Evolutionary conservation across 1,284 basidiomycete species (phyloP).

Genomic region (Fistulina hepatica): DNA sequence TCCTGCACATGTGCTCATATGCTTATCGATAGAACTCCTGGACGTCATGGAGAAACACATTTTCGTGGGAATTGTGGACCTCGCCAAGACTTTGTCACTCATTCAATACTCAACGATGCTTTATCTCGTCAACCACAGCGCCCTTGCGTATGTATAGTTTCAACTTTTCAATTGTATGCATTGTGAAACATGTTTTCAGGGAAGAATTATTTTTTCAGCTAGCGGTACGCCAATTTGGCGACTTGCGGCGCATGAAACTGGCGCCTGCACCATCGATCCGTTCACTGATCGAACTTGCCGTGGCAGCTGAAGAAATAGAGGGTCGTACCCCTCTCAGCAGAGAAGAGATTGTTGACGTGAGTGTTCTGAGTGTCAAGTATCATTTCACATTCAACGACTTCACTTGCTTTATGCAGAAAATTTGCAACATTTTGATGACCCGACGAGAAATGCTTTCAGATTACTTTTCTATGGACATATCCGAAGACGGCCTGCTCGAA

Average conservation of each 20-base stretch:
- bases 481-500: slow-evolving; percentile 52
- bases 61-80: slow-evolving; percentile 90
- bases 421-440: slow-evolving; percentile 42
- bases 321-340: slow-evolving; percentile 40
- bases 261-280: slow-evolving; percentile 73
- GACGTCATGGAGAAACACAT: slow-evolving; percentile 83
- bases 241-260: slow-evolving; percentile 64
- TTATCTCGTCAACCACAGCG: slow-evolving; percentile 80
- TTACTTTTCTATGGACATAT: slow-evolving; percentile 79
- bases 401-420: slow-evolving; percentile 33
- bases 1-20: background rate
- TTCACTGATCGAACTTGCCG: slow-evolving; percentile 68
- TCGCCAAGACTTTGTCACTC: slow-evolving; percentile 62
- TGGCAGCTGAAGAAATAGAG: slow-evolving; percentile 58
- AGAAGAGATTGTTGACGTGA: slow-evolving; percentile 62
- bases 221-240: slow-evolving; percentile 85
- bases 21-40: slow-evolving; percentile 48
- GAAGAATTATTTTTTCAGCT: slow-evolving; percentile 97
- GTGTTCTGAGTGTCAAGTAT: background rate
- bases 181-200: slow-evolving; percentile 29
- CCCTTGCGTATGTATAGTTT: slow-evolving; percentile 55
- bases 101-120: slow-evolving; percentile 85
- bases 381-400: background rate
- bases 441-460: slow-evolving; percentile 83
- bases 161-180: slow-evolving; percentile 1